phyloP scores from a whole-genome alignment of 148 eudicot genomes.

The Chenopodium formosanum region DNA sequence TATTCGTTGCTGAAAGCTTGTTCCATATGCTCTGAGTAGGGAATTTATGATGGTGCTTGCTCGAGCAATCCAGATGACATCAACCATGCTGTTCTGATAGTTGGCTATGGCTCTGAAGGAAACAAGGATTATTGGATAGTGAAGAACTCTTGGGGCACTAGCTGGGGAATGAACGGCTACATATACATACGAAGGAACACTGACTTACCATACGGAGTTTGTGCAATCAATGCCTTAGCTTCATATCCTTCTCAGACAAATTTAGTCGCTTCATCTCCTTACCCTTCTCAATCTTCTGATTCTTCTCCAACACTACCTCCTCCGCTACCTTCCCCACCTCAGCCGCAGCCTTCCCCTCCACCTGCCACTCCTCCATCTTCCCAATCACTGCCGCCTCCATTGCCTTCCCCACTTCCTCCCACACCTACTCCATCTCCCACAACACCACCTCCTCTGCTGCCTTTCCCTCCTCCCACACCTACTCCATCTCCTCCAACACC shows the following conservation, averaged over 20 bases:
- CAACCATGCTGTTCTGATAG: slow-evolving; percentile 59
- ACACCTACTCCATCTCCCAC: background rate
- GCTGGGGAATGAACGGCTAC: slow-evolving; percentile 70
- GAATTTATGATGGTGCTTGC: slow-evolving; percentile 64
- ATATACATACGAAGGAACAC: slow-evolving; percentile 46
- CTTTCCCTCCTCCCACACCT: slow-evolving; percentile 20
- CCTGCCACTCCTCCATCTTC: background rate
- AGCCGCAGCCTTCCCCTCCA: background rate
- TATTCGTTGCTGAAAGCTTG: background rate
- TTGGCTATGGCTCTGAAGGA: slow-evolving; percentile 50
- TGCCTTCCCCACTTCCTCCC: slow-evolving; percentile 18
- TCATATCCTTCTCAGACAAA: slow-evolving; percentile 55
- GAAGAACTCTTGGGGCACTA: slow-evolving; percentile 73
- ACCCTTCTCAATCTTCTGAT: slow-evolving; percentile 27
- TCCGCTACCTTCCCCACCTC: background rate
- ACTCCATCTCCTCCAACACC: background rate
- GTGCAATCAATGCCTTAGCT: slow-evolving; percentile 68
- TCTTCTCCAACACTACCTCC: slow-evolving; percentile 28
- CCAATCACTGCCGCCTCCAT: background rate
- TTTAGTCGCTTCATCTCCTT: slow-evolving; percentile 39
- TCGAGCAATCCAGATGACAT: slow-evolving; percentile 57
- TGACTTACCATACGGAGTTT: slow-evolving; percentile 39
- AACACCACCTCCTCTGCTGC: background rate
- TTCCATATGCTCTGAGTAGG: slow-evolving; percentile 35
- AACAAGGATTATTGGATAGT: slow-evolving; percentile 68